A percentile compares a stretch with the other conserved stretches of the same genome.
These are phyloP conservation scores for Leccinum rimulosum DNA, from an alignment of 768 basidiomycete genomes.

Conservation along the genomic window DNA sequence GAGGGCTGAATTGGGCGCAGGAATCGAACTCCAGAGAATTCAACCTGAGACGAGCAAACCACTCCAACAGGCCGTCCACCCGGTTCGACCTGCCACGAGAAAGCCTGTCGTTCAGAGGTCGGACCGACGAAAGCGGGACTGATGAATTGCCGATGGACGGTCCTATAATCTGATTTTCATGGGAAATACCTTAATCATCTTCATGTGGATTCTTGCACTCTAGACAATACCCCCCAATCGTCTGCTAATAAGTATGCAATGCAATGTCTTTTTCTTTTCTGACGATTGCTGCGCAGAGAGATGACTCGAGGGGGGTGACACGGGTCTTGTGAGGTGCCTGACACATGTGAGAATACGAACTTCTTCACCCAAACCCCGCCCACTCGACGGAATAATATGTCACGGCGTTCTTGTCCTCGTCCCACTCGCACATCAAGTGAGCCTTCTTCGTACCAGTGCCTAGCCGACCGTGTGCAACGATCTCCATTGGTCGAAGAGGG, in stretches of 20 bases:
- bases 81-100: conserved; percentile 13
- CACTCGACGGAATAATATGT: conserved; percentile 84
- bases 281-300: background rate
- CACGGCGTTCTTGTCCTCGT: conserved; percentile 62
- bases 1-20: conserved; percentile 60
- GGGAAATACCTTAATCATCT: conserved; percentile 12
- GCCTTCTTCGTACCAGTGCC: conserved; percentile 98
- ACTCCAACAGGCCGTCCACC: conserved; percentile 5
- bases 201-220: conserved; percentile 8
- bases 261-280: background rate
- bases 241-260: conserved; percentile 11
- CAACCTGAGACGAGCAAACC: conserved; percentile 8
- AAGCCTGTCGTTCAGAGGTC: conserved; percentile 30
- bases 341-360: background rate
- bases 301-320: background rate
- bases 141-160: conserved; percentile 10
- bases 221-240: conserved; percentile 14
- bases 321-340: background rate
- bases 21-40: conserved; percentile 26
- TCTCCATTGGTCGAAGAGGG: conserved; percentile 80
- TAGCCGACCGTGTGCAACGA: conserved; percentile 91
- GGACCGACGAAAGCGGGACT: conserved; percentile 47
- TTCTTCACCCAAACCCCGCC: conserved; percentile 75
- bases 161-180: conserved; percentile 7
- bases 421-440: conserved; percentile 87